Conservation (phyloP, 164 flowering plant genomes). For the Chimonanthus salicifolius region DNA sequence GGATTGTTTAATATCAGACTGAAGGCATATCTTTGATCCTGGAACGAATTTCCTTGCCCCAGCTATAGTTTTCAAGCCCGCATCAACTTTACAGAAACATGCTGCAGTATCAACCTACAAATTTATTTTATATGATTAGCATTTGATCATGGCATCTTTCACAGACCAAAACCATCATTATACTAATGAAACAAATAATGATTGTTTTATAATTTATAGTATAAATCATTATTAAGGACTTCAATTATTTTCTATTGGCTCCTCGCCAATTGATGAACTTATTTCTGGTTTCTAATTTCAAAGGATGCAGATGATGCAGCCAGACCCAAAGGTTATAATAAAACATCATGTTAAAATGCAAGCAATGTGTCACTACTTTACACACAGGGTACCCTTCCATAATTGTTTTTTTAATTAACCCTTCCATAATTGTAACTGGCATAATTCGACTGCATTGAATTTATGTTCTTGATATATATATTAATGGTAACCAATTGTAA, state of each 20-base stretch:
- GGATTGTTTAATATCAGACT: slow-evolving; percentile 65
- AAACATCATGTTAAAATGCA: too few species aligned
- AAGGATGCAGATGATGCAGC: too few species aligned
- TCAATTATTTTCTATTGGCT: background rate
- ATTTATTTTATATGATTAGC: background rate
- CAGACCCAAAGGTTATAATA: too few species aligned
- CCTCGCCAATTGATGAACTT: background rate
- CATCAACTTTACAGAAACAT: slow-evolving; percentile 79
- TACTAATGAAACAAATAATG: background rate
- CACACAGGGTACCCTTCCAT: too few species aligned
- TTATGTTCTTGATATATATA: too few species aligned
- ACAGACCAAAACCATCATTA: background rate
- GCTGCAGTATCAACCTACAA: slow-evolving; percentile 75
- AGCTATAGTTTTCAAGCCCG: slow-evolving; percentile 72
- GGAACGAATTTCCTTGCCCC: slow-evolving; percentile 79
- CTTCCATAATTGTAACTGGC: too few species aligned
- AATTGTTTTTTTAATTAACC: too few species aligned
- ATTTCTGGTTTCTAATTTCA: too few species aligned
- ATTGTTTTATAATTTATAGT: background rate
- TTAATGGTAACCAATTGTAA: too few species aligned
- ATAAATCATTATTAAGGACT: background rate
- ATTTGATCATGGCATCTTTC: background rate
- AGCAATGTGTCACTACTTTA: too few species aligned
- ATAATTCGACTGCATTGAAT: too few species aligned
- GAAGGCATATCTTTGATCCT: slow-evolving; percentile 68